These are phyloP conservation scores for Annulohypoxylon maeteangense DNA, from an alignment of 495 filamentous ascomycete species.

Conservation along the genomic window DNA sequence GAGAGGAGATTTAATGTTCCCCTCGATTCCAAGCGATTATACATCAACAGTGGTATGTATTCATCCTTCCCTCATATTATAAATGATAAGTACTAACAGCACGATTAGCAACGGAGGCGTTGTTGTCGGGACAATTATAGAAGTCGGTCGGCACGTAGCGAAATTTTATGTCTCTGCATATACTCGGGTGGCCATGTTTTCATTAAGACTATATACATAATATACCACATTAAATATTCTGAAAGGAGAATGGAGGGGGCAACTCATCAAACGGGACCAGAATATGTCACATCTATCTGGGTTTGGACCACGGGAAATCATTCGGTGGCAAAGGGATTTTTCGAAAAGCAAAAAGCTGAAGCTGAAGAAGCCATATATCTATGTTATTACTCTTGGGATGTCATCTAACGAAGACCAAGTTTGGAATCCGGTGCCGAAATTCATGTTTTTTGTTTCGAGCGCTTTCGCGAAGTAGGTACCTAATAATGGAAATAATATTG, in stretches of 20 bases:
- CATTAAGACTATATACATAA: slow-evolving; percentile 32
- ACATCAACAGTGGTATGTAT: slow-evolving; percentile 90
- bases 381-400: slow-evolving; percentile 11
- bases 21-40: slow-evolving; percentile 82
- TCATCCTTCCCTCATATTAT: not conserved
- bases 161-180: slow-evolving; percentile 34
- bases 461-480: slow-evolving; percentile 13
- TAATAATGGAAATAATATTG: slow-evolving; percentile 36
- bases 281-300: not conserved
- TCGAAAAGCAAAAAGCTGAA: slow-evolving; percentile 24
- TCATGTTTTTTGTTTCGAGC: not conserved
- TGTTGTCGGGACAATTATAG: slow-evolving; percentile 75
- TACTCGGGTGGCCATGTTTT: slow-evolving; percentile 36
- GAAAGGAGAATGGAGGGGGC: slow-evolving; percentile 13
- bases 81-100: slow-evolving; percentile 50
- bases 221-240: slow-evolving; percentile 37
- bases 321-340: slow-evolving; percentile 15
- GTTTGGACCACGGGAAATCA: slow-evolving; percentile 17
- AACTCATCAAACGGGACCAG: slow-evolving; percentile 24
- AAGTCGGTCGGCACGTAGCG: not conserved
- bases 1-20: slow-evolving; percentile 86
- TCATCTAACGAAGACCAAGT: slow-evolving; percentile 14
- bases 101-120: slow-evolving; percentile 73
- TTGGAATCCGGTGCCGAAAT: slow-evolving; percentile 15
- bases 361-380: slow-evolving; percentile 5